Evolutionary conservation across 208 protist species (phyloP).

Genomic region (Wallacemonas sp.): DNA sequence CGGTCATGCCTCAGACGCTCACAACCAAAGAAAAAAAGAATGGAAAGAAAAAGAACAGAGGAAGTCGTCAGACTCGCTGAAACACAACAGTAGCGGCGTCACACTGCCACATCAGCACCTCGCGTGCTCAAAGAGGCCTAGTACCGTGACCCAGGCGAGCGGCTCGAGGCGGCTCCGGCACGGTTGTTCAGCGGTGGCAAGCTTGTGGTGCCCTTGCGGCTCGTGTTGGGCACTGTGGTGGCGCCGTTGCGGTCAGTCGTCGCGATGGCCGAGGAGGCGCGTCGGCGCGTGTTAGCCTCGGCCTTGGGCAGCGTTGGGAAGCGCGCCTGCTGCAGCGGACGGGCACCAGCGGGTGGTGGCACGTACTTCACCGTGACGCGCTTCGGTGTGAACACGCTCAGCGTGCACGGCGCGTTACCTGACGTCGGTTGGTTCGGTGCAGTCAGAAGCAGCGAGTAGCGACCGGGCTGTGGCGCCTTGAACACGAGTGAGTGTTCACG

Average conservation of each 20-base stretch:
- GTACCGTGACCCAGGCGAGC: background rate
- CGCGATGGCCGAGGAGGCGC: background rate
- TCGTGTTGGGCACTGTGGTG: background rate
- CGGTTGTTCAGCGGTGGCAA: conserved; percentile 7
- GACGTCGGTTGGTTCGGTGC: conserved; percentile 35
- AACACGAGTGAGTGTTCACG: conserved; percentile 83
- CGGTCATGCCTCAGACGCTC: background rate
- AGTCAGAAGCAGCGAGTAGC: conserved; percentile 57
- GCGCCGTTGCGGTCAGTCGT: conserved; percentile 7
- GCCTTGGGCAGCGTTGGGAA: conserved; percentile 44
- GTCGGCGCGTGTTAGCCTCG: background rate
- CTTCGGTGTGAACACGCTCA: conserved; percentile 72
- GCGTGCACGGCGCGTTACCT: conserved; percentile 53
- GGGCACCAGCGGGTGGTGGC: conserved; percentile 28
- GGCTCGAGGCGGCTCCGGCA: background rate
- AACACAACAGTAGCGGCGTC: background rate
- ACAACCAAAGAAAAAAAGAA: background rate
- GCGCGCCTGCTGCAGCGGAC: conserved; percentile 43
- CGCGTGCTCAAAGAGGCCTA: conserved; percentile 6
- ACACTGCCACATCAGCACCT: conserved; percentile 5
- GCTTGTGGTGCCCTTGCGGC: conserved; percentile 5
- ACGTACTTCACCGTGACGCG: conserved; percentile 56
- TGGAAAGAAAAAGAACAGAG: conserved; percentile 12
- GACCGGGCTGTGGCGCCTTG: conserved; percentile 34
- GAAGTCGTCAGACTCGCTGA: background rate